Conservation (phyloP, 129 eudicot genomes). For the Flaveria sonorensis region DNA sequence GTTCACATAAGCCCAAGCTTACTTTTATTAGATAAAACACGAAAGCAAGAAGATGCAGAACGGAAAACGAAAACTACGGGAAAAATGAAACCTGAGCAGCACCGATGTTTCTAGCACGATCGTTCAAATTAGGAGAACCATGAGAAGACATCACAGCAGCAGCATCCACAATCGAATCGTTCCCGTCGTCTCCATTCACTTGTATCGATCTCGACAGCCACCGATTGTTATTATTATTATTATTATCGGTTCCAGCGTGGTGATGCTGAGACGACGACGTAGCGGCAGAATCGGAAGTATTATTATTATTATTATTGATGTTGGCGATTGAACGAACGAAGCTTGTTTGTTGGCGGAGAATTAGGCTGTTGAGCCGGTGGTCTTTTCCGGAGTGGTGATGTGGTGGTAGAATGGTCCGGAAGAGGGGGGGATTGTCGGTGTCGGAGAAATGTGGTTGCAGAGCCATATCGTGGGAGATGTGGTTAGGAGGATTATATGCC, state of each 20-base stretch:
- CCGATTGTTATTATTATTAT: constrained; percentile 35
- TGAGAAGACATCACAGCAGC: constrained; percentile 38
- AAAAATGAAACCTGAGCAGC: not conserved
- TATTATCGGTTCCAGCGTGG: constrained; percentile 3
- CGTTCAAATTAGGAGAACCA: constrained; percentile 38
- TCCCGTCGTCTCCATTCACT: constrained; percentile 25
- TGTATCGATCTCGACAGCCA: constrained; percentile 68
- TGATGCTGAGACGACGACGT: constrained; percentile 40
- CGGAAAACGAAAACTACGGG: too few species aligned
- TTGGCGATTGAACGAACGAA: constrained; percentile 29
- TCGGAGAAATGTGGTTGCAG: constrained; percentile 56
- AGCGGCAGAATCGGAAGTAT: constrained; percentile 31
- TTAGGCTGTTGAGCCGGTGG: constrained; percentile 71
- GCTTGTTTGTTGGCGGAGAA: constrained; percentile 50
- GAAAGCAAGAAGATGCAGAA: too few species aligned
- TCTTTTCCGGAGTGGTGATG: constrained; percentile 43
- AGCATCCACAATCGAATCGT: constrained; percentile 49
- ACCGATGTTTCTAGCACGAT: constrained; percentile 33
- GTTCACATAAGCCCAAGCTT: too few species aligned
- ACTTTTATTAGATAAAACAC: not conserved
- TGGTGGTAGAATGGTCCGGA: constrained; percentile 45
- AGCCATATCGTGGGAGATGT: constrained; percentile 59
- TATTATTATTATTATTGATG: constrained; percentile 19
- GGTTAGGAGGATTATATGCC: constrained; percentile 52
- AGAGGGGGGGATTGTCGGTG: constrained; percentile 40